Percentiles rank a stretch among this genome's conserved stretches.
Evolutionary conservation across 768 basidiomycete species (phyloP).

Genomic region (Mycena rebaudengoi): DNA sequence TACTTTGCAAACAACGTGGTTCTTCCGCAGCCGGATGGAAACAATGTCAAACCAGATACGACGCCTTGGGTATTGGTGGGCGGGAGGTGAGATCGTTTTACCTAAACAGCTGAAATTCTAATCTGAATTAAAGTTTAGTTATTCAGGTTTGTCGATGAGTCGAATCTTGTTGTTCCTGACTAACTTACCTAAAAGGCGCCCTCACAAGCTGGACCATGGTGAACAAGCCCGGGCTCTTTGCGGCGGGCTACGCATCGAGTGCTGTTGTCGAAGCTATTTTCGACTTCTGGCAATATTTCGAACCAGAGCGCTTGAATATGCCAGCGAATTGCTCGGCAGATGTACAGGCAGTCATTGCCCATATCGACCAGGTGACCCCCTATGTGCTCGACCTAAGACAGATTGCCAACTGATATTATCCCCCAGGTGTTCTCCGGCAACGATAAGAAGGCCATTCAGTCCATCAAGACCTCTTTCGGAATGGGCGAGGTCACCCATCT

Average conservation of each 20-base stretch:
- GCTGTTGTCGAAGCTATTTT: conserved; percentile 71
- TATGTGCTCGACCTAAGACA: too few relatives aligned
- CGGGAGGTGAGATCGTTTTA: conserved; percentile 42
- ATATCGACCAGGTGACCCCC: conserved; percentile 60
- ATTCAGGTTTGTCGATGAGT: too few relatives aligned
- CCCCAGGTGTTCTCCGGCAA: conserved; percentile 49
- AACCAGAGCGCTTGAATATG: conserved; percentile 74
- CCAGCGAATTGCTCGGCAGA: conserved; percentile 79
- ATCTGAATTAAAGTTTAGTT: too few relatives aligned
- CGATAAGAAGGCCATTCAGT: conserved; percentile 55
- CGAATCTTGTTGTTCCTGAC: too few relatives aligned
- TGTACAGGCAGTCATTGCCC: conserved; percentile 66
- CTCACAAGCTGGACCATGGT: conserved; percentile 74
- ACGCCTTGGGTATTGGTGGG: conserved; percentile 61
- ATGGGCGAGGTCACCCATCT: conserved; percentile 63
- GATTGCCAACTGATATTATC: not conserved
- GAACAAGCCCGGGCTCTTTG: conserved; percentile 70
- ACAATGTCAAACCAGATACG: conserved; percentile 63
- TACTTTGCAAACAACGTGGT: conserved; percentile 74
- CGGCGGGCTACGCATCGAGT: conserved; percentile 72
- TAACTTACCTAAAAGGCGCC: conserved; percentile 37
- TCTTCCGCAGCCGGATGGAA: conserved; percentile 73
- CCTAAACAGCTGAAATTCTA: too few relatives aligned
- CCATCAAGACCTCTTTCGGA: conserved; percentile 67
- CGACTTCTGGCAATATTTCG: conserved; percentile 79